A percentile compares a stretch with the other conserved stretches of the same genome.
Evolutionary conservation across 2,329 filamentous ascomycete species (phyloP).

Genomic region (Elsinoe australis): DNA sequence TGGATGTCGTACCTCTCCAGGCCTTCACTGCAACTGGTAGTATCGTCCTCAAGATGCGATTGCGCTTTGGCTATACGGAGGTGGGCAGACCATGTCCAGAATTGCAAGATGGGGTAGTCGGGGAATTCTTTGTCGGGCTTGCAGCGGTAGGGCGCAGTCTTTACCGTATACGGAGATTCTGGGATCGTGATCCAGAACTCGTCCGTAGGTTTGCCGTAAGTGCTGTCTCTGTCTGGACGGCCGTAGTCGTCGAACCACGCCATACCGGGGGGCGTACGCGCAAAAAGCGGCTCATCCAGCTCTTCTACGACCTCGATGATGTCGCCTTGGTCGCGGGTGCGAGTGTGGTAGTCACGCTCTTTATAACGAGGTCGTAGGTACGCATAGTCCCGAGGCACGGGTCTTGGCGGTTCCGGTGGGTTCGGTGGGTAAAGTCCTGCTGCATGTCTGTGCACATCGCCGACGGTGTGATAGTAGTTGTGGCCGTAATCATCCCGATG

Average conservation of each 20-base stretch:
- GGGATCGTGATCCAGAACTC: conserved; percentile 20
- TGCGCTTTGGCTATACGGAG: conserved; percentile 21
- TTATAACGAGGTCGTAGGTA: no score
- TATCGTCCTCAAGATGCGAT: no score
- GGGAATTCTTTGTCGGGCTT: conserved; percentile 6
- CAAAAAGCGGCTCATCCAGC: no score
- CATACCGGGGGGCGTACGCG: no score
- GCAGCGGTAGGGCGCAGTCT: neutral
- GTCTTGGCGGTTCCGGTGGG: neutral
- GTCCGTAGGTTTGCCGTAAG: neutral
- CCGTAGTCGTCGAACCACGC: neutral
- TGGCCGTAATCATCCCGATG: neutral
- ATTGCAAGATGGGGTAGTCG: conserved; percentile 28
- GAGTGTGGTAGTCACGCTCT: no score
- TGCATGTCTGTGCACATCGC: neutral
- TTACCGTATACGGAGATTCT: conserved; percentile 20
- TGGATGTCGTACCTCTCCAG: conserved; percentile 26
- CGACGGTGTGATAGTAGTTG: conserved; percentile 6
- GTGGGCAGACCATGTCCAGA: conserved; percentile 28
- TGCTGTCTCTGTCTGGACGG: neutral
- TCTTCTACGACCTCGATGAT: no score
- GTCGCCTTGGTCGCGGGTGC: no score
- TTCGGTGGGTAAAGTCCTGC: neutral
- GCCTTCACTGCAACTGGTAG: no score
- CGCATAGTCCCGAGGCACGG: neutral